Conservation (phyloP, 208 protist genomes). For the Kentomonas sorsogonicus region DNA sequence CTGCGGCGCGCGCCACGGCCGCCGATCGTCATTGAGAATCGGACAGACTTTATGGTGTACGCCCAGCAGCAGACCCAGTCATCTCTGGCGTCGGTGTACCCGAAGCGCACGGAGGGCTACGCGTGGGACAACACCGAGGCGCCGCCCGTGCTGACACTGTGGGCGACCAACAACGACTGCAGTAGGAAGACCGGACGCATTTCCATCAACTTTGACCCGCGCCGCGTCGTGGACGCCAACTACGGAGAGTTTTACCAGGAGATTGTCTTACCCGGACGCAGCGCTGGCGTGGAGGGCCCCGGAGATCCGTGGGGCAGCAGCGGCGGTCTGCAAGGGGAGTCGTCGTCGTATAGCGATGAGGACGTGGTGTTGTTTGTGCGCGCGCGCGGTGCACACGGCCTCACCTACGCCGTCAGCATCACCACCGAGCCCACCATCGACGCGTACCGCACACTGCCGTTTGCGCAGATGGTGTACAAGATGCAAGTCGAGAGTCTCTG, state of each 20-base stretch:
- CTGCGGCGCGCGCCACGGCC: slow-evolving; percentile 38
- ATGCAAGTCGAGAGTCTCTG: slow-evolving; percentile 49
- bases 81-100: slow-evolving; percentile 34
- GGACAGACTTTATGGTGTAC: slow-evolving; percentile 44
- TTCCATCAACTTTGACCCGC: slow-evolving; percentile 64
- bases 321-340: slow-evolving; percentile 21
- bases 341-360: too few species aligned
- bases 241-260: slow-evolving; percentile 28
- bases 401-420: slow-evolving; percentile 73
- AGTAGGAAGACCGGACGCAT: slow-evolving; percentile 7
- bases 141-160: slow-evolving; percentile 27
- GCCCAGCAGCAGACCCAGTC: slow-evolving; percentile 36
- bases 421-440: slow-evolving; percentile 60
- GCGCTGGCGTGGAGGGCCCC: too few species aligned
- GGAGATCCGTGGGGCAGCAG: slow-evolving; percentile 2
- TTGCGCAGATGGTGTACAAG: slow-evolving; percentile 51
- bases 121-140: slow-evolving; percentile 46
- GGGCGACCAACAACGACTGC: slow-evolving; percentile 12
- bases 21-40: slow-evolving; percentile 73
- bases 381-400: slow-evolving; percentile 46
- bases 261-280: slow-evolving; percentile 9
- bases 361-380: slow-evolving; percentile 71
- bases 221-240: slow-evolving; percentile 18
- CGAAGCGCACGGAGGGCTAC: slow-evolving; percentile 49
- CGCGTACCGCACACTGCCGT: slow-evolving; percentile 48